Evolutionary conservation across 306 rosid species (phyloP).

Genomic region (Inga oerstediana): DNA sequence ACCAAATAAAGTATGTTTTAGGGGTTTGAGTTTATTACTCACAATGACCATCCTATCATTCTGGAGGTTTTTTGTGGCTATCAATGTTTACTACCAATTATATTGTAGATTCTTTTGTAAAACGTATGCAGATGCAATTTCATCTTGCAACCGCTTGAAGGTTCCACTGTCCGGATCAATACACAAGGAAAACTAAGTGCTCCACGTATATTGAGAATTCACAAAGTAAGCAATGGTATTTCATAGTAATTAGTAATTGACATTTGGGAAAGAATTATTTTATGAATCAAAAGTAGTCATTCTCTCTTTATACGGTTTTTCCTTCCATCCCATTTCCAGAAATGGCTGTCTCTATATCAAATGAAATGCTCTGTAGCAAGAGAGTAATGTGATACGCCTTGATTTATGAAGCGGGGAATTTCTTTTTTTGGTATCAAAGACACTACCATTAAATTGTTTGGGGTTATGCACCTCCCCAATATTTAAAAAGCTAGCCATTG

Average conservation of each 20-base stretch:
- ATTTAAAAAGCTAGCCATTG: not conserved
- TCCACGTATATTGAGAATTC: slow-evolving; percentile 85
- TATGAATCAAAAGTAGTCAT: slow-evolving; percentile 24
- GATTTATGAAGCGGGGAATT: not conserved
- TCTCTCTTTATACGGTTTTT: not conserved
- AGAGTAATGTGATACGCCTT: not conserved
- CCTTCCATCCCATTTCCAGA: not conserved
- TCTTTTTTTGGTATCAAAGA: not conserved
- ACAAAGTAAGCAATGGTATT: slow-evolving; percentile 58
- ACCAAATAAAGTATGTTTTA: not conserved
- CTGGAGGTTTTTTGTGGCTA: slow-evolving; percentile 20
- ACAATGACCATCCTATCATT: slow-evolving; percentile 31
- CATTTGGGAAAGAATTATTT: slow-evolving; percentile 25
- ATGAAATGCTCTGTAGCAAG: not conserved
- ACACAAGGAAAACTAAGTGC: slow-evolving; percentile 91
- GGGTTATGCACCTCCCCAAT: slow-evolving; percentile 2
- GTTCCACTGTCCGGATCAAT: slow-evolving; percentile 65
- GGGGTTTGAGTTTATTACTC: slow-evolving; percentile 23
- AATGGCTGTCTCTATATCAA: not conserved
- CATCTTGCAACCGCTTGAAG: slow-evolving; percentile 83
- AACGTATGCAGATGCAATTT: slow-evolving; percentile 75
- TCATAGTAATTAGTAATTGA: not conserved
- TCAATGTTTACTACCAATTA: not conserved
- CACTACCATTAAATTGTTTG: not conserved
- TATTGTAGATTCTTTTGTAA: slow-evolving; percentile 23